Conservation (phyloP, 768 basidiomycete species). For the Rhizopogon roseolus region DNA sequence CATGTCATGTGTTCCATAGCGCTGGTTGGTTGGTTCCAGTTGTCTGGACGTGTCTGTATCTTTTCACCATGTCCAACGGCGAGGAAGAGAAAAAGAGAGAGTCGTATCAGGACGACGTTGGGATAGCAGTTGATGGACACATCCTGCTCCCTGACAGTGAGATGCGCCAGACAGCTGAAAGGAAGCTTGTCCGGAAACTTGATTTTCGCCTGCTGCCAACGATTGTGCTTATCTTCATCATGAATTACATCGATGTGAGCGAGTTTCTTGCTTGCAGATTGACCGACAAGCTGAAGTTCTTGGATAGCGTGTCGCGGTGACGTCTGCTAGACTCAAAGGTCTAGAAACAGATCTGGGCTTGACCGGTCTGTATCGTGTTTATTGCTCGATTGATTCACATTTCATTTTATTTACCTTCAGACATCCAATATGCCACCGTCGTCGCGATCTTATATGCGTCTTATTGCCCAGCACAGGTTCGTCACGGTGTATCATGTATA, state of each 20-base stretch:
- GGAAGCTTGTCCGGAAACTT: conserved; percentile 46
- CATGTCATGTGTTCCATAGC: not conserved
- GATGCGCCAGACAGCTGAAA: conserved; percentile 10
- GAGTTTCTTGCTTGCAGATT: not conserved
- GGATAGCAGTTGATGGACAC: not conserved
- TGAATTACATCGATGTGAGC: conserved; percentile 66
- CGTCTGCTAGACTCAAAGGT: conserved; percentile 45
- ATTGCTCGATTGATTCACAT: not conserved
- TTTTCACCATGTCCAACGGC: conserved; percentile 9
- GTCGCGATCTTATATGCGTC: conserved; percentile 56
- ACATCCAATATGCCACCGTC: conserved; percentile 50
- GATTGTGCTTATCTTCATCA: conserved; percentile 53
- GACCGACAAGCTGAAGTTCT: not conserved
- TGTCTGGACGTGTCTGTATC: not conserved
- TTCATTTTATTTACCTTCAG: conserved; percentile 20
- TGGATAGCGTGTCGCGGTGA: conserved; percentile 43
- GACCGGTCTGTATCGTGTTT: conserved; percentile 27
- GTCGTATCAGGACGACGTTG: conserved; percentile 1
- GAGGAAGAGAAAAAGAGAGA: conserved; percentile 12
- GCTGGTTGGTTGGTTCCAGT: not conserved
- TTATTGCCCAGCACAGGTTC: conserved; percentile 57
- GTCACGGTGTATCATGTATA: not conserved
- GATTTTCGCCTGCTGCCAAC: conserved; percentile 53
- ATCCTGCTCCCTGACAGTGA: not conserved
- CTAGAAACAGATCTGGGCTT: conserved; percentile 44